Evolutionary conservation across 2,329 filamentous ascomycete genomes (phyloP), one percentile per base, ranked within the genome.

Genomic region (Aspergillus carbonarius): DNA sequence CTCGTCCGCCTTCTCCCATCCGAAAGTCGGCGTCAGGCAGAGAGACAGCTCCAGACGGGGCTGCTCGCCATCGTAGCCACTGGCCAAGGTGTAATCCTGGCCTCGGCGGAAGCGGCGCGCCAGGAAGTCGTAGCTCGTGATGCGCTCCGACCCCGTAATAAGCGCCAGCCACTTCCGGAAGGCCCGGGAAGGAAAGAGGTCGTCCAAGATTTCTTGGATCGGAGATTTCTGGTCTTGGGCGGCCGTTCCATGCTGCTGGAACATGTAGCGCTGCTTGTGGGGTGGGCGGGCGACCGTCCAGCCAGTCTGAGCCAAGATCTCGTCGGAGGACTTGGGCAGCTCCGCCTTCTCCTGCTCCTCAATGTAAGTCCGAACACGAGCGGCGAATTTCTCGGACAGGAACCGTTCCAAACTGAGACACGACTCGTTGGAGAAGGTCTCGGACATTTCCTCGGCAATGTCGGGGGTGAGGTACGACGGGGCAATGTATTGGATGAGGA

Each of bases 261-360:
- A 99, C 2, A 96, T 81, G 74, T 89, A 99, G 13, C 93, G 90
- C 72, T 97, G 92, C 79, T 99, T 99, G 78, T 99, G 93, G 0
- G 95, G 95, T 39, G 95, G 95, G 32, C 86, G 84, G 6, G 95
- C 91, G 8, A 96, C 89, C 60, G 83, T 85, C 90, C 91, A 95
- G 0, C 78, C 76, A 42, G 80, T 84, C 61, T 78, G 78, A 47
- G 81, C 81, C 68, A 88, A 85, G 59, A 89, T 86, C 58, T 83
- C 81, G 0, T 74, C 70, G 47, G 83, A 85, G 15, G 73, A 70
- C 9, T 65, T 62, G 15, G 73, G 71, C 2, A 73, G 66, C 4
- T 80, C 78, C 34, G 79, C 72, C 57, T 77, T 78, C 68, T 93
- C 89, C 66, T 88, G 82, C 1, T 82, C 81, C 63, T 88, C 83